phyloP scores from a whole-genome alignment of 345 rosid species.

The Aethionema arabicum region DNA sequence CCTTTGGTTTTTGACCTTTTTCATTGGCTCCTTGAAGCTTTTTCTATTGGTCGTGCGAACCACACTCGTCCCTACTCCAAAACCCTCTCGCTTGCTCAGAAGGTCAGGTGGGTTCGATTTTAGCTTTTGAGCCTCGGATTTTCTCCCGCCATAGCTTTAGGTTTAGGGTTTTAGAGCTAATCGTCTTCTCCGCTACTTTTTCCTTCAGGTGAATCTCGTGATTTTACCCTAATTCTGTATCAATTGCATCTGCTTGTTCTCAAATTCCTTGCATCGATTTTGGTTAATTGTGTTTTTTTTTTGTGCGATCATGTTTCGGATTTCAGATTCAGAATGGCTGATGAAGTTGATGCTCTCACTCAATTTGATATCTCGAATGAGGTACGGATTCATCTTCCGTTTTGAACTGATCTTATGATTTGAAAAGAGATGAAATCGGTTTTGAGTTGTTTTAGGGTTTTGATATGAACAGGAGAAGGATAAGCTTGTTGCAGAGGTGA shows the following conservation, averaged over 20 bases:
- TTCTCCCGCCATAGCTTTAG: conserved; percentile 15
- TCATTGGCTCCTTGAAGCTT: conserved; percentile 8
- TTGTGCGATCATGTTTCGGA: neutral
- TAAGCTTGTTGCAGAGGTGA: conserved; percentile 86
- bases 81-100: neutral
- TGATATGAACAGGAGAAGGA: conserved; percentile 56
- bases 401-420: neutral
- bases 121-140: neutral
- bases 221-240: too few species aligned
- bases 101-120: neutral
- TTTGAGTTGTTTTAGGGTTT: neutral
- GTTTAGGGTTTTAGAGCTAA: conserved; percentile 21
- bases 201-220: neutral
- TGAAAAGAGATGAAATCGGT: neutral
- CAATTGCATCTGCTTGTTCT: neutral
- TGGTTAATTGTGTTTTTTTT: conserved; percentile 1
- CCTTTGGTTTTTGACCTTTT: neutral
- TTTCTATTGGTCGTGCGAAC: conserved; percentile 17
- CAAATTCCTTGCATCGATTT: neutral
- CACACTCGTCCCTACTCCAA: conserved; percentile 6
- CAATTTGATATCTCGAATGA: conserved; percentile 72
- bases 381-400: conserved; percentile 33
- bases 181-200: neutral
- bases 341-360: conserved; percentile 43
- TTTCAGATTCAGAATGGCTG: conserved; percentile 47